Evolutionary conservation across 2,329 filamentous ascomycete species (phyloP), one percentile per base, ranked within the genome.

Genomic region (Clarireedia hainanense): DNA sequence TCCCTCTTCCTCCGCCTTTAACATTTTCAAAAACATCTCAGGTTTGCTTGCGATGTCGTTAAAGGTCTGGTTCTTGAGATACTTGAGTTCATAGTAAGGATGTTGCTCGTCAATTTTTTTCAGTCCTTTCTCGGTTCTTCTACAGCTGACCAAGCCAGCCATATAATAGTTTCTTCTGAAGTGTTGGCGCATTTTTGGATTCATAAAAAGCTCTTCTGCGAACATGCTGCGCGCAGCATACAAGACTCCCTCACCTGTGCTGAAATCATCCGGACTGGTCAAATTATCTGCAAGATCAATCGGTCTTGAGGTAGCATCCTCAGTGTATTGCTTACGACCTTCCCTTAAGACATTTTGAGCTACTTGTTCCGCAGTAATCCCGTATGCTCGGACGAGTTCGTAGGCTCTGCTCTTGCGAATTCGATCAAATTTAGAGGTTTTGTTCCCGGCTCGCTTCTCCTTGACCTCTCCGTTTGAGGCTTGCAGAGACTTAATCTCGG

Each of bases 51-150:
- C 87, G 57, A 97, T 81, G 62, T 94, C 88, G 43, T 77, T 76
- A 59, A 96, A 87, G 6, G 89, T 88, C 71, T 96, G 91, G 65
- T 94, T 91, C 61, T 90, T 84, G 20, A 99, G 78, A 65, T 99
- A 99, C 72, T 99, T 96, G 75, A 99, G 89, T 71, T 97, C 94
- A 69, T 97, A 97, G 71, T 95, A 97, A 0, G 91, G 90, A 67
- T 97, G 91, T 24, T 94, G 85, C 59, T 97, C 92, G 64, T 96
- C 91, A 63, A 99, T 97, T 67, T 89, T 89, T 56, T 89, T 88
- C 52, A 96, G 75, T 27, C 94, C 94, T 72, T 97, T 99, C 58
- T 97, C 91, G 0, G 94, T 99, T 55, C 94, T 85, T 59, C 83
- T 83, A 70, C 91, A 95, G 73, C 92, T 91, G 58, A 99, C 84